Evolutionary conservation across 1,284 basidiomycete species (phyloP), one percentile per base, ranked within the genome.

Genomic region (Sporisorium graminicola): DNA sequence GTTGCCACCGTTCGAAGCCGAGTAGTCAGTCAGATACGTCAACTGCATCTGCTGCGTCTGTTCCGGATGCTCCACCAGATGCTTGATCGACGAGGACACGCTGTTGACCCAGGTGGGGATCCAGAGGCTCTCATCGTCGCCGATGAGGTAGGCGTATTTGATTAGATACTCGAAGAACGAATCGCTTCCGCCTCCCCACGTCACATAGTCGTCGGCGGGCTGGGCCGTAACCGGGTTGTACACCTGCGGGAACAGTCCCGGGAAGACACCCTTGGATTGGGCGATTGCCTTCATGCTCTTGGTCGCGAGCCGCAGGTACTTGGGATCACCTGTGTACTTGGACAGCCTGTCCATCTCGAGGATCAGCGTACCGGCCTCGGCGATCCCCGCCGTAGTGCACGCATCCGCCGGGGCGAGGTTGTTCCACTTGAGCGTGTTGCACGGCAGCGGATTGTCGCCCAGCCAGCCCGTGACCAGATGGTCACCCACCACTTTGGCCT

Each of bases 181-280:
- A 59, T 82, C 82, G 33, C 71, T 71, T 22, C 81, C 82, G 7
- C 81, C 81, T n/a, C 80, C 81, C 74, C 77, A 82, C 3, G 80
- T 80, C 16, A 82, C 74, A 42, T 78, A 83, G 53, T 77, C 74
- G 27, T 74, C 64, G 22, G 29, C 35, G 1, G 77, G 53, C 56
- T 46, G 6, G 1, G 26, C 59, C 29, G 65, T 74, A 1, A 2
- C 22, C 27, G 69, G 64, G 31, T 65, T 27, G 35, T 74, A 65
- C 29, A 79, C 65, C 49, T 78, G 78, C 6, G 61, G 43, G 26
- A 56, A 69, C 31, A 82, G 55, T 0, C 78, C 78, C 10, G 81
- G 80, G 46, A 77, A 80, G 5, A 72, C 65, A 5, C 46, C 67
- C 31, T 68, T 62, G 10, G 59, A 47, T 42, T 76, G 43, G 14